Base-by-base conservation (phyloP, 345 rosid genomes). In the Tarenaya hassleriana region DNA sequence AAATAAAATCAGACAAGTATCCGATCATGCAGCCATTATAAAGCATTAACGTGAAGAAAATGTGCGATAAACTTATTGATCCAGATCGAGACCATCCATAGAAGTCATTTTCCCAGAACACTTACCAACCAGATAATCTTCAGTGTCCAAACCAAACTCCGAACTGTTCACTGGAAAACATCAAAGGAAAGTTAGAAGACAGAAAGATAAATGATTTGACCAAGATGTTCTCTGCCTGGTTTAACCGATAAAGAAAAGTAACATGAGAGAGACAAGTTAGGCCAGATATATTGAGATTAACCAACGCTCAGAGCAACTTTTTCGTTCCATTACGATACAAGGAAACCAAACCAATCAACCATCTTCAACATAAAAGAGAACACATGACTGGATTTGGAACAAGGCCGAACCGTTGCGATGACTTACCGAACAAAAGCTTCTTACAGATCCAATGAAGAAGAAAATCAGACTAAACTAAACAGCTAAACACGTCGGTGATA, bases 91-190 rank as follows among this genome's bases (percentile, higher is more conserved):
- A 47, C 15, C 24, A 45, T 38, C 15, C 14, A 38, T 10, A 19
- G 20, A 0, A 62, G 40, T n/a, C 8, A 42, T 32, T 40, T 41
- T 47, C 56, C 21, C 35, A 32, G 50, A 41, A 16, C n/a, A 73
- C 85, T 62, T 66, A 83, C 98, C 97, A 61, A 79, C 62, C 49
- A 88, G 94, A 71, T 88, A 92, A 64, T 92, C 98, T 73, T 88
- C 97, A 11, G 83, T 57, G 61, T 92, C 97, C 77, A 92, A 66
- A 21, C 74, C 67, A 61, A 85, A 83, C 60, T 78, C 86, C 13
- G 81, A 61, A 66, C 63, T 61, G 53, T 75, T 81, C 78, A 92
- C 98, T 92, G 82, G 67, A 68, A 59, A 1, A 24, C 5, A 34
- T 40, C 17, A 42, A 59, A 52, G 10, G 17, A 20, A 40, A 40